These are phyloP conservation scores for Zymoseptoria crescenta DNA, from an alignment of 2,329 filamentous ascomycete genomes.

Conservation along the genomic window DNA sequence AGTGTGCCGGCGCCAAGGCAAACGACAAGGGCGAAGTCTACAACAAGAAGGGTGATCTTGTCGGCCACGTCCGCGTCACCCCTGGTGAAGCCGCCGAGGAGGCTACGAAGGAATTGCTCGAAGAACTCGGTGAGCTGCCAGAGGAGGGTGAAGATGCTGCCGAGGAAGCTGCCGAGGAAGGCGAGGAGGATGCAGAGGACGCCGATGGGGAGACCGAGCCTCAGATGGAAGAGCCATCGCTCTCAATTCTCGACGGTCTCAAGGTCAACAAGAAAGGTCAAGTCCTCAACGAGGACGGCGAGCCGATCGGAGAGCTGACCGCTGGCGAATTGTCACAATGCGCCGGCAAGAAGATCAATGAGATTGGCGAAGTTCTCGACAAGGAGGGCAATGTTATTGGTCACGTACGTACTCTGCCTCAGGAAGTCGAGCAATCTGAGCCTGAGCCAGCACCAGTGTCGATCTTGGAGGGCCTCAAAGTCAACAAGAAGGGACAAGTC, in stretches of 20 bases:
- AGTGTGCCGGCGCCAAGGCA: constrained; percentile 41
- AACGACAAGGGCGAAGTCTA: constrained; percentile 46
- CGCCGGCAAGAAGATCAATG: constrained; percentile 58
- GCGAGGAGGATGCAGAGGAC: constrained; percentile 23
- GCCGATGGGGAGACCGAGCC: constrained; percentile 17
- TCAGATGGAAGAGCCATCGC: constrained; percentile 28
- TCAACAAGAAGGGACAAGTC: constrained; percentile 51
- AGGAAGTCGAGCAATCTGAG: constrained; percentile 31
- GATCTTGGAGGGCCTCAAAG: constrained; percentile 46
- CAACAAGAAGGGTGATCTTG: constrained; percentile 43
- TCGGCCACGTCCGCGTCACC: constrained; percentile 43
- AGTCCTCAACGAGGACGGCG: constrained; percentile 46
- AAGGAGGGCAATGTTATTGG: constrained; percentile 57
- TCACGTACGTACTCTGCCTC: constrained; percentile 47
- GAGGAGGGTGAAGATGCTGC: constrained; percentile 26
- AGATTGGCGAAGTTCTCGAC: constrained; percentile 57
- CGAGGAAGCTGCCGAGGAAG: constrained; percentile 15
- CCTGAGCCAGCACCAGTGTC: constrained; percentile 31
- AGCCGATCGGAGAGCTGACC: constrained; percentile 45
- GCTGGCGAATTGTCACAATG: constrained; percentile 55
- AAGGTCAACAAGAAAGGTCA: constrained; percentile 54
- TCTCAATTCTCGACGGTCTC: constrained; percentile 44
- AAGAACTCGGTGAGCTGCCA: constrained; percentile 39
- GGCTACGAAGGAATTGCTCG: constrained; percentile 42
- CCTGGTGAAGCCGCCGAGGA: constrained; percentile 45